Base-by-base conservation (phyloP, 805 yeast genomes). In the Brettanomyces custersianus region DNA sequence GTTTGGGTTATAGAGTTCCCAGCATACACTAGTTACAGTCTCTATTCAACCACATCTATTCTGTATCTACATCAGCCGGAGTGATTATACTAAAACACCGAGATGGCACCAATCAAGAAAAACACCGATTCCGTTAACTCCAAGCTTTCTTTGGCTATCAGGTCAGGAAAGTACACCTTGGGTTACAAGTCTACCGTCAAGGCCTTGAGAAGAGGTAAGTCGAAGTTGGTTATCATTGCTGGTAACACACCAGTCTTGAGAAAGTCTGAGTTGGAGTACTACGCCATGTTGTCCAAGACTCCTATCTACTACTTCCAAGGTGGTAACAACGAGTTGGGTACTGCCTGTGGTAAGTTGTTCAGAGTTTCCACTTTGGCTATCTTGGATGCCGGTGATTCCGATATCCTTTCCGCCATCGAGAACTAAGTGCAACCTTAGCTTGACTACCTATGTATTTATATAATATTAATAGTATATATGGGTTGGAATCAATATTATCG, bases 301-400 rank as follows among this genome's bases (percentile, higher is more conserved):
- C 77, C 77, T 63, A 81, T 80, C 53, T 88, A 90, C 92, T 94
- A 88, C 88, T 92, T 88, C 94, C 92, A 81, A 73, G 97, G 96
- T 78, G 94, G 95, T 71, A 90, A 90, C 96, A 90, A 90, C 75
- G 97, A 90, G 77, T 85, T 90, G 65, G 97, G 96, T 78, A 92
- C 99, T 60, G 95, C 96, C 59, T 90, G 96, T 75, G 99, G 99
- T 88, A 90, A 85, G 74, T 86, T 92, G 64, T 92, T 92, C 96
- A 86, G 96, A 77, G 97, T 92, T 59, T 97, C 97, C 77, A 90
- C 88, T 63, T 74, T 92, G 62, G 75, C 96, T 62, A 69, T 92
- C 60, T 74, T 90, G 62, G 98, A 92, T 61, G 96, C 96, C 60
- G 99, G 99, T 88, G 99, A 92, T 77, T 92, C 98, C 61, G 99